Conservation (phyloP, 164 flowering plant genomes). For the Vitis labrusca region DNA sequence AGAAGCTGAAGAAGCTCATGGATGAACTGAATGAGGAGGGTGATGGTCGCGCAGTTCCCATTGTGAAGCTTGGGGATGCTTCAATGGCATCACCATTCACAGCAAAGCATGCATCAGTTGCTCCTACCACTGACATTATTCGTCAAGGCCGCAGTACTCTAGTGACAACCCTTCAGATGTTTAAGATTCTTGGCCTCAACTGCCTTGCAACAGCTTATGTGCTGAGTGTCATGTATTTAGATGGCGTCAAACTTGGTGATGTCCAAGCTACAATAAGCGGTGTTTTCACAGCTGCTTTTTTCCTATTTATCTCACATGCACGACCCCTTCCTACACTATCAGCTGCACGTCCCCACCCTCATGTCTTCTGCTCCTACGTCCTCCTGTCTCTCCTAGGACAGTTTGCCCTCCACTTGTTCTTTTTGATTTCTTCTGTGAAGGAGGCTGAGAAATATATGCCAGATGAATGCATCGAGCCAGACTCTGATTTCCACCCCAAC, state of each 20-base stretch:
- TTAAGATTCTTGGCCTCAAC: constrained; percentile 95
- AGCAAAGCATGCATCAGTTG: constrained; percentile 95
- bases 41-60: constrained; percentile 76
- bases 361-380: constrained; percentile 82
- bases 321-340: constrained; percentile 86
- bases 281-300: constrained; percentile 92
- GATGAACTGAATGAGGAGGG: constrained; percentile 89
- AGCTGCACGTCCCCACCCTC: constrained; percentile 82
- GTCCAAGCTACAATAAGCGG: constrained; percentile 97
- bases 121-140: constrained; percentile 85
- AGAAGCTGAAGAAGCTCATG: constrained; percentile 79
- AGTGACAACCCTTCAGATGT: constrained; percentile 98
- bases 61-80: constrained; percentile 95
- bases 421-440: constrained; percentile 82
- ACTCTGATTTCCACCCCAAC: constrained; percentile 89
- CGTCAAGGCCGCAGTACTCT: constrained; percentile 98
- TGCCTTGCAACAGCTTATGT: constrained; percentile 98
- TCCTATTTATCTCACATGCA: constrained; percentile 95
- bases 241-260: constrained; percentile 96
- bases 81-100: constrained; percentile 99
- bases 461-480: constrained; percentile 94
- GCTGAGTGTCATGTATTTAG: constrained; percentile 90
- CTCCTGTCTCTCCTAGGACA: constrained; percentile 88
- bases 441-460: constrained; percentile 95
- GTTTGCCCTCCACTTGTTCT: constrained; percentile 71